A percentile compares a stretch with the other conserved stretches of the same genome.
Conservation (phyloP, 2,329 filamentous ascomycete species). For the Magnaporthiopsis incrustans region DNA sequence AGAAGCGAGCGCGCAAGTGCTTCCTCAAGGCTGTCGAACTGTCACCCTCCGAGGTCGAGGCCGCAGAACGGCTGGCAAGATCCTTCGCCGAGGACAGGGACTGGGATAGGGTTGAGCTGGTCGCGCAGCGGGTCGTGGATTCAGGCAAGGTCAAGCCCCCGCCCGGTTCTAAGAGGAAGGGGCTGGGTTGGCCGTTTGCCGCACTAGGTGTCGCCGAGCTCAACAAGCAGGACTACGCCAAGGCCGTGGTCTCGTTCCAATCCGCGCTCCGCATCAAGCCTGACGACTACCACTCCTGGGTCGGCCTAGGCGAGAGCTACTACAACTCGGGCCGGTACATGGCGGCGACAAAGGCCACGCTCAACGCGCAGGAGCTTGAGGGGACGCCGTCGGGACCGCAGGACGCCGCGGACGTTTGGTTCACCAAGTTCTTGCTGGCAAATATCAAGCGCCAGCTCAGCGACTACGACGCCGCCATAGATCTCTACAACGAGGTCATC, state of each 20-base stretch:
- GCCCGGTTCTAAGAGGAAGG: conserved; percentile 86
- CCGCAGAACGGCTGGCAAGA: conserved; percentile 78
- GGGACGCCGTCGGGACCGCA: conserved; percentile 40
- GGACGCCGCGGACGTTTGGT: conserved; percentile 70
- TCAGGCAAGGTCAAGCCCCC: conserved; percentile 88
- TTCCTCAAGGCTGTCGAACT: conserved; percentile 96
- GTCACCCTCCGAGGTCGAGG: conserved; percentile 75
- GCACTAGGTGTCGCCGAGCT: conserved; percentile 90
- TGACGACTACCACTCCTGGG: conserved; percentile 88
- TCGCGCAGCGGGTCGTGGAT: conserved; percentile 83
- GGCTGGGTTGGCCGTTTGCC: conserved; percentile 92
- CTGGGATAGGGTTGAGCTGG: conserved; percentile 92
- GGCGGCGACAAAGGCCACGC: conserved; percentile 85
- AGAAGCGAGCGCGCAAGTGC: conserved; percentile 77
- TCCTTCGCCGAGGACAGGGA: conserved; percentile 85
- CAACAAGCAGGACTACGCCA: conserved; percentile 84
- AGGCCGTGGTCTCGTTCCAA: conserved; percentile 87
- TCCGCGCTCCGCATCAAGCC: conserved; percentile 77
- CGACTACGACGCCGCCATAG: conserved; percentile 77
- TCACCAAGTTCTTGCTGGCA: conserved; percentile 91
- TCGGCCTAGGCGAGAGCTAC: conserved; percentile 95
- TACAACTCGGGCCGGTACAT: conserved; percentile 89
- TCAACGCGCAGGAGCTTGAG: conserved; percentile 74
- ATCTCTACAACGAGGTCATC: conserved; percentile 68
- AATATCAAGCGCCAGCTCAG: conserved; percentile 90